Conservation (phyloP, 305 asterid genomes). For the Fraxinus greggii region DNA sequence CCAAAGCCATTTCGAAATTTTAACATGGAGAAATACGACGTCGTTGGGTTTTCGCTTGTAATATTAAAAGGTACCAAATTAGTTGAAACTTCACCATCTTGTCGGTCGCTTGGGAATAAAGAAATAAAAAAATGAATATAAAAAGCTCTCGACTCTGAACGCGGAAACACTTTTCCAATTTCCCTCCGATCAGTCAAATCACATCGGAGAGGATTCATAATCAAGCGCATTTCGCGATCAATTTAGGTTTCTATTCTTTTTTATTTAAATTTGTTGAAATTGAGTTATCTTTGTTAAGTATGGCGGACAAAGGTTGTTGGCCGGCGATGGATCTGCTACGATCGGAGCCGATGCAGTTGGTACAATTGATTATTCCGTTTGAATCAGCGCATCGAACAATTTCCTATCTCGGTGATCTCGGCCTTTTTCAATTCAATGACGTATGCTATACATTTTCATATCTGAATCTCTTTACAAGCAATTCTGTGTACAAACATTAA, state of each 20-base stretch:
- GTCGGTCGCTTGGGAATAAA: background rate
- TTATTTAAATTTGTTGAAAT: background rate
- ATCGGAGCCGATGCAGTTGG: constrained; percentile 67
- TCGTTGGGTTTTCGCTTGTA: background rate
- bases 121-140: background rate
- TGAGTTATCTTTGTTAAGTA: constrained; percentile 14
- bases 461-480: background rate
- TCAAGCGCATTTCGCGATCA: background rate
- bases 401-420: constrained; percentile 65
- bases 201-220: constrained; percentile 8
- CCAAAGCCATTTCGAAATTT: background rate
- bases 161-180: background rate
- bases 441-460: constrained; percentile 33
- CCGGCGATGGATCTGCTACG: constrained; percentile 67
- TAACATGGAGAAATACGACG: background rate
- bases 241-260: background rate
- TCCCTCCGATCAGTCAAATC: constrained; percentile 10
- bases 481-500: background rate
- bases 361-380: constrained; percentile 54
- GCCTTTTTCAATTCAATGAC: constrained; percentile 66
- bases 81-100: background rate
- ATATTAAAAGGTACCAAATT: background rate
- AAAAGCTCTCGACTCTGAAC: background rate
- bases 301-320: constrained; percentile 27
- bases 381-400: constrained; percentile 58